phyloP scores from a whole-genome alignment of 2,329 filamentous ascomycete genomes.

The Xylaria polymorpha region DNA sequence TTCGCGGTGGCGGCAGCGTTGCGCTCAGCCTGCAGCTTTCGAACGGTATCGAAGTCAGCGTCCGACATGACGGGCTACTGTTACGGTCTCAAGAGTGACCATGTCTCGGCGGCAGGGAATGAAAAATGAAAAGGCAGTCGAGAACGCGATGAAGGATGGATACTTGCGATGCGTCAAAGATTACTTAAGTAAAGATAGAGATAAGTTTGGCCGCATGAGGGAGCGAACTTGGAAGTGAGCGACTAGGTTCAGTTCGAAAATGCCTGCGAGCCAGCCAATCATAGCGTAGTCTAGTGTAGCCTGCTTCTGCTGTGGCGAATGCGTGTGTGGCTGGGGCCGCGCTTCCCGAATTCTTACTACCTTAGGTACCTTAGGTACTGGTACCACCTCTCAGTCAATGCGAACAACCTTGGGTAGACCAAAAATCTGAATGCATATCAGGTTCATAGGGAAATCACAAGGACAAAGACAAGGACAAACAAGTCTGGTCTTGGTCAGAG shows the following conservation, averaged over 20 bases:
- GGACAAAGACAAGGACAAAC: neutral
- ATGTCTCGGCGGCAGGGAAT: constrained; percentile 45
- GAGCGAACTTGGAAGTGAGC: constrained; percentile 26
- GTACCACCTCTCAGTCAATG: neutral
- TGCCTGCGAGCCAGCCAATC: constrained; percentile 26
- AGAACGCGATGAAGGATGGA: constrained; percentile 34
- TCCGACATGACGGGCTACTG: constrained; percentile 68
- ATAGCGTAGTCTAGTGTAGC: constrained; percentile 7
- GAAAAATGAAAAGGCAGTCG: constrained; percentile 11
- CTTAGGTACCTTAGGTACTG: no score
- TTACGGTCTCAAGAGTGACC: constrained; percentile 46
- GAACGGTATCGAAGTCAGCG: constrained; percentile 88
- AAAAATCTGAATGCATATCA: neutral
- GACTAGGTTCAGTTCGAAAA: constrained; percentile 19
- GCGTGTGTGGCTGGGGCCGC: constrained; percentile 32
- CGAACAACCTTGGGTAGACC: neutral
- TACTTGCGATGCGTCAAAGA: constrained; percentile 40
- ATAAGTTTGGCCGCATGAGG: constrained; percentile 20
- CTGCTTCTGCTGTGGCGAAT: constrained; percentile 25
- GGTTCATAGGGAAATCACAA: neutral
- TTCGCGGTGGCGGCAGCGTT: constrained; percentile 82
- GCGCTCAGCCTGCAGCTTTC: constrained; percentile 91
- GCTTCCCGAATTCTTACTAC: no score
- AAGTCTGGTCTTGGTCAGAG: neutral
- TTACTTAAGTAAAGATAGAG: constrained; percentile 23